These are phyloP conservation scores for Gossypium trilobum DNA, from an alignment of 441 rosid species.

Conservation along the genomic window DNA sequence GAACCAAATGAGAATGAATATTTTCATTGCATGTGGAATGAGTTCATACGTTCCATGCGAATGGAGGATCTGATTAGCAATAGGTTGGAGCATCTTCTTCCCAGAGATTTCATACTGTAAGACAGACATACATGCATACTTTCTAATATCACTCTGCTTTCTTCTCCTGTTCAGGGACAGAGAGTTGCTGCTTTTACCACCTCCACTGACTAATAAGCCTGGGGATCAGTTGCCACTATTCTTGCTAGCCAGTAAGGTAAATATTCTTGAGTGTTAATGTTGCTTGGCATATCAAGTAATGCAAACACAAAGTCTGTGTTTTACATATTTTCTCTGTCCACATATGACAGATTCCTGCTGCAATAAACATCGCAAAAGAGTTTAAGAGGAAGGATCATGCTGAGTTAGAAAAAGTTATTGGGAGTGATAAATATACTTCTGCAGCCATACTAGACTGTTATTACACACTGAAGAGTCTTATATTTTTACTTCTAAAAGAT, in stretches of 20 bases:
- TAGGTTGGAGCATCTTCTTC: conserved; percentile 42
- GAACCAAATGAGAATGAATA: conserved; percentile 43
- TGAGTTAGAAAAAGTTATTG: conserved; percentile 62
- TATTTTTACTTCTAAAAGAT: conserved; percentile 55
- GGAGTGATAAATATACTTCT: conserved; percentile 57
- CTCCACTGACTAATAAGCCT: conserved; percentile 45
- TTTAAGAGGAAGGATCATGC: conserved; percentile 63
- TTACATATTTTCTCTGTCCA: conserved; percentile 15
- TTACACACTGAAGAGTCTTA: conserved; percentile 54
- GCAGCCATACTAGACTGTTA: conserved; percentile 75
- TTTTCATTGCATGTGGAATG: conserved; percentile 84
- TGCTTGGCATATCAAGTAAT: not conserved
- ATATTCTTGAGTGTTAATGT: conserved; percentile 15
- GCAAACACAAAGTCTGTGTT: conserved; percentile 7
- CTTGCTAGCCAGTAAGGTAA: conserved; percentile 91
- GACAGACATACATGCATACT: not conserved
- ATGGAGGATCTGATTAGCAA: conserved; percentile 80
- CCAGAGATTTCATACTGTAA: not conserved
- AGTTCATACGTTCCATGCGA: conserved; percentile 77
- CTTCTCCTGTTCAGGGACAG: conserved; percentile 49
- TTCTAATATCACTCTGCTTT: conserved; percentile 16
- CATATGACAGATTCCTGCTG: conserved; percentile 67
- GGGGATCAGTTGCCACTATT: conserved; percentile 86
- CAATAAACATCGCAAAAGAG: conserved; percentile 92
- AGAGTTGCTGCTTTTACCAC: conserved; percentile 74